Evolutionary conservation across 1,139 yeast species (phyloP).

Genomic region (Diutina ranongensis): DNA sequence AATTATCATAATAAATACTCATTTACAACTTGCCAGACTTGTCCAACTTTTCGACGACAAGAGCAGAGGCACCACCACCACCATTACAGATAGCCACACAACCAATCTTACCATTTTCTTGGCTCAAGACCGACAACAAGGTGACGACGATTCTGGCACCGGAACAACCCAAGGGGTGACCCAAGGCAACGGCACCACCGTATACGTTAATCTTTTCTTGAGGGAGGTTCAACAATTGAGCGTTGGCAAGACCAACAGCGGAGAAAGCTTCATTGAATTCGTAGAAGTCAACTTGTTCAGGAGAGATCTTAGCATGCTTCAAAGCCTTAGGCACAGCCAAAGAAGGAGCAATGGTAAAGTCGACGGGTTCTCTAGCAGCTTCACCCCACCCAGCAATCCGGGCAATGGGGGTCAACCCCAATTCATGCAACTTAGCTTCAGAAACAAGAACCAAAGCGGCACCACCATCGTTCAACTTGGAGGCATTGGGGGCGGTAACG

Average conservation of each 20-base stretch:
- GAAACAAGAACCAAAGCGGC: slow-evolving; percentile 87
- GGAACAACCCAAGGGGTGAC: slow-evolving; percentile 95
- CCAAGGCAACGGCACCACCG: slow-evolving; percentile 98
- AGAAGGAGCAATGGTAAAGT: slow-evolving; percentile 91
- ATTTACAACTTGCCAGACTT: slow-evolving; percentile 16
- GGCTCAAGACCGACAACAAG: slow-evolving; percentile 59
- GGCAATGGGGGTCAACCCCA: slow-evolving; percentile 80
- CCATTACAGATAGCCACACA: slow-evolving; percentile 96
- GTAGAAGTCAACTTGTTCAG: slow-evolving; percentile 59
- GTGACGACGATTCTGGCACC: slow-evolving; percentile 95
- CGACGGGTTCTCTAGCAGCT: slow-evolving; percentile 89
- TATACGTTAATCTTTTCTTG: slow-evolving; percentile 73
- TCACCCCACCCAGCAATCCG: slow-evolving; percentile 93
- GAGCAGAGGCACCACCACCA: slow-evolving; percentile 82
- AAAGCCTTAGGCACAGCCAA: slow-evolving; percentile 92
- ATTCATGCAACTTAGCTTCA: slow-evolving; percentile 70
- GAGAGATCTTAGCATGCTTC: slow-evolving; percentile 62
- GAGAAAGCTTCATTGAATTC: slow-evolving; percentile 97
- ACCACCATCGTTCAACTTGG: slow-evolving; percentile 94
- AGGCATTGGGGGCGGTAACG: slow-evolving; percentile 93
- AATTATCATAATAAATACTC: background rate
- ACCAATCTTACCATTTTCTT: slow-evolving; percentile 83
- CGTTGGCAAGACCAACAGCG: slow-evolving; percentile 88
- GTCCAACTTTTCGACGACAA: slow-evolving; percentile 13
- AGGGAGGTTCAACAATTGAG: slow-evolving; percentile 58